phyloP scores from a whole-genome alignment of 192 early-diverging fungal genomes.

The Backusella macrospora region DNA sequence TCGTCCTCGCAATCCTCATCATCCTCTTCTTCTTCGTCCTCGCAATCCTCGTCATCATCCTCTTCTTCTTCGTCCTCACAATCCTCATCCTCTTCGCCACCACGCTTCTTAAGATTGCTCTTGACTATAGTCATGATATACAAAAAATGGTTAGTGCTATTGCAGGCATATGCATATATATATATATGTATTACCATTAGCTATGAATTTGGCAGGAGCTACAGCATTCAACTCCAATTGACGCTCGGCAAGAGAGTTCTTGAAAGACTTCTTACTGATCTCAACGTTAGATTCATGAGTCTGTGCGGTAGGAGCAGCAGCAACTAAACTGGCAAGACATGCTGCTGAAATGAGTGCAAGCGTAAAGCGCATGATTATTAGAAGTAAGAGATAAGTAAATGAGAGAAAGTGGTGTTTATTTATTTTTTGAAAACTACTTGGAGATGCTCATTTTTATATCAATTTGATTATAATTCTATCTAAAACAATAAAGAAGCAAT shows the following conservation, averaged over 20 bases:
- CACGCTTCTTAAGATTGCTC: background rate
- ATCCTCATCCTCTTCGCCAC: background rate
- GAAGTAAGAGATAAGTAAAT: background rate
- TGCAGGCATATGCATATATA: too few relatives aligned
- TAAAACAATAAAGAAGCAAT: background rate
- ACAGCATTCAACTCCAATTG: background rate
- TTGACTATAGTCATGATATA: background rate
- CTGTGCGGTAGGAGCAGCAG: constrained; percentile 16
- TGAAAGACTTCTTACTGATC: background rate
- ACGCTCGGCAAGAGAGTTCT: constrained; percentile 13
- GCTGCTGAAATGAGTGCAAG: constrained; percentile 30
- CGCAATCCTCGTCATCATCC: background rate
- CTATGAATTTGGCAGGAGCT: background rate
- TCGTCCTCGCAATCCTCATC: background rate
- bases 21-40: background rate
- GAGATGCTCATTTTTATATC: constrained; percentile 9
- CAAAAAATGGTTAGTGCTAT: background rate
- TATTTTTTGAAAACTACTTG: background rate
- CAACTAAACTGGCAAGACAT: constrained; percentile 18
- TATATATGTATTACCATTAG: too few relatives aligned
- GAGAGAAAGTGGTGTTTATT: background rate
- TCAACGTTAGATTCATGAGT: background rate
- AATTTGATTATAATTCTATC: constrained; percentile 8
- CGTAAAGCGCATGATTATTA: constrained; percentile 27
- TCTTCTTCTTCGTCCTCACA: constrained; percentile 4